These are phyloP conservation scores for Tulasnella calospora DNA, from an alignment of 768 basidiomycete genomes.

Conservation along the genomic window DNA sequence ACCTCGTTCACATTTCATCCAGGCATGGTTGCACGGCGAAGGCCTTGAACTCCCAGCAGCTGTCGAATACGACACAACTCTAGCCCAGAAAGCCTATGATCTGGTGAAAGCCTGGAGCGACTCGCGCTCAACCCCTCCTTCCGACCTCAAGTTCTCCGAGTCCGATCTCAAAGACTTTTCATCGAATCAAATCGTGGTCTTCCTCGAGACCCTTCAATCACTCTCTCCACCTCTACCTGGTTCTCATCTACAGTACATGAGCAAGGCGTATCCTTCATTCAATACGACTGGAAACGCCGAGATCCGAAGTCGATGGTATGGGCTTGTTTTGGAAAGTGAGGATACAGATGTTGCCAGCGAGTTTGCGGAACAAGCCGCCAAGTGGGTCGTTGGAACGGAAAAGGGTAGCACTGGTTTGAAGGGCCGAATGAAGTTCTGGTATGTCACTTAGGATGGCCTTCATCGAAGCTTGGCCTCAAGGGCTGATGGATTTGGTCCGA, in stretches of 20 bases:
- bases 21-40: constrained; percentile 82
- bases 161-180: constrained; percentile 61
- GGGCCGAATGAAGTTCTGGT: constrained; percentile 81
- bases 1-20: neutral
- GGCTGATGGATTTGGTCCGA: neutral
- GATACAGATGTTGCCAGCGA: constrained; percentile 41
- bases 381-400: constrained; percentile 63
- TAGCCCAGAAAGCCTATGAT: constrained; percentile 63
- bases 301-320: constrained; percentile 72
- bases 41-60: constrained; percentile 67
- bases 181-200: constrained; percentile 78
- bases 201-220: constrained; percentile 68
- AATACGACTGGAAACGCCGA: constrained; percentile 66
- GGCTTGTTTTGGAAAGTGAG: constrained; percentile 52
- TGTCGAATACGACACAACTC: constrained; percentile 66
- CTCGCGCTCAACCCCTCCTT: constrained; percentile 48
- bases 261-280: constrained; percentile 43
- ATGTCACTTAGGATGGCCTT: neutral
- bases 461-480: neutral
- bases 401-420: constrained; percentile 52
- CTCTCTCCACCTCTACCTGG: constrained; percentile 53
- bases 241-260: constrained; percentile 56
- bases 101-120: constrained; percentile 72
- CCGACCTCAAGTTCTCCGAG: constrained; percentile 51
- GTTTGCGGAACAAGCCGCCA: constrained; percentile 52